A percentile compares a stretch with the other conserved stretches of the same genome.
These are phyloP conservation scores for Phlegmacium glaucopus DNA, from an alignment of 768 basidiomycete species.

Conservation along the genomic window DNA sequence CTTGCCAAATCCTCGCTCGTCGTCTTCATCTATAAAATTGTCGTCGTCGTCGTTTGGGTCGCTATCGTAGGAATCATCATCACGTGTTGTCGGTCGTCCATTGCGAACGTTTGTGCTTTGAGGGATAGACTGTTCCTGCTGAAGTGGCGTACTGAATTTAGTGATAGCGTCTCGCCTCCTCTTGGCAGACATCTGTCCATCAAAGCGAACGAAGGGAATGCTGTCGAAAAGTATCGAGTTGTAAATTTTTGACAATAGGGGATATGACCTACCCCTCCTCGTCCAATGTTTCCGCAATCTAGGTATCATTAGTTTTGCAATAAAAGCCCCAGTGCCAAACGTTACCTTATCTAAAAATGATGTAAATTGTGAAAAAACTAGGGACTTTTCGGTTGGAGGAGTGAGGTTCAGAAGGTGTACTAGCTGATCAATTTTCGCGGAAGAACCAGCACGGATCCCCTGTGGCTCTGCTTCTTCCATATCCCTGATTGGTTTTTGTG, in stretches of 20 bases:
- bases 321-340: neutral
- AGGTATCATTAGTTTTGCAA: neutral
- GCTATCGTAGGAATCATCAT: slow-evolving; percentile 29
- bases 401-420: slow-evolving; percentile 68
- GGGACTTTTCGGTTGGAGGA: slow-evolving; percentile 68
- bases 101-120: slow-evolving; percentile 5
- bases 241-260: neutral
- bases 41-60: slow-evolving; percentile 33
- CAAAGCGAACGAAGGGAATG: slow-evolving; percentile 77
- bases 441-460: slow-evolving; percentile 51
- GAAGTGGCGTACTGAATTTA: slow-evolving; percentile 68
- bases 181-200: slow-evolving; percentile 82
- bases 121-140: slow-evolving; percentile 17
- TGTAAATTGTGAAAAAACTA: slow-evolving; percentile 91
- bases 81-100: too few species aligned
- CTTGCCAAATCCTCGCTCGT: slow-evolving; percentile 7
- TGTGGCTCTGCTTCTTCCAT: slow-evolving; percentile 36
- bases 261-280: slow-evolving; percentile 49
- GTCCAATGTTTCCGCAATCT: slow-evolving; percentile 72
- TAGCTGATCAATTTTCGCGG: slow-evolving; percentile 85
- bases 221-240: slow-evolving; percentile 28
- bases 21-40: slow-evolving; percentile 27
- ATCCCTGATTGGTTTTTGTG: slow-evolving; percentile 48
- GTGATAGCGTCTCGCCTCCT: slow-evolving; percentile 75
- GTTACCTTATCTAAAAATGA: slow-evolving; percentile 75